Conservation (phyloP, 371 early-diverging fungal species). For the Polyrhizophydium stewartii region DNA sequence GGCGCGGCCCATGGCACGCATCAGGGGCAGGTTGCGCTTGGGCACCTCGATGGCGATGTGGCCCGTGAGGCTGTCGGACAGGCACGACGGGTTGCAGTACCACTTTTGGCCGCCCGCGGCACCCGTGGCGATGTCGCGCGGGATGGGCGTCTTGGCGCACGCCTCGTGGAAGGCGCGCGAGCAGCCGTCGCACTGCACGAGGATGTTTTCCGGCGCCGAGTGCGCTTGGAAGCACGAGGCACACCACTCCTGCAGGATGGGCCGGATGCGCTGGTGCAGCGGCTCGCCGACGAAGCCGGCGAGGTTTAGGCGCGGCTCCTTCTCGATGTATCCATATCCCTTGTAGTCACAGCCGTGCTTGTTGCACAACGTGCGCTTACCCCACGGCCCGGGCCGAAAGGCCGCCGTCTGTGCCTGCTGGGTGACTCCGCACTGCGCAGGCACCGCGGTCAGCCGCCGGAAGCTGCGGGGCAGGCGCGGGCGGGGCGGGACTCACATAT, state of each 20-base stretch:
- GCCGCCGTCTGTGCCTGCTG: constrained; percentile 68
- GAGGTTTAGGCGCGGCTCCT: constrained; percentile 78
- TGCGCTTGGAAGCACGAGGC: constrained; percentile 71
- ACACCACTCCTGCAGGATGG: constrained; percentile 85
- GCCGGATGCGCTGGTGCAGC: constrained; percentile 71
- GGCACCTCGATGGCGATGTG: constrained; percentile 15
- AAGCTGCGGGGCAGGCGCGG: too few species aligned
- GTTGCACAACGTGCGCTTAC: constrained; percentile 90
- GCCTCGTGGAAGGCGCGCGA: constrained; percentile 38
- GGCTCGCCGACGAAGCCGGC: constrained; percentile 69
- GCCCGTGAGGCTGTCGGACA: constrained; percentile 42
- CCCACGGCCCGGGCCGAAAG: constrained; percentile 92
- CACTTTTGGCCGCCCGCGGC: constrained; percentile 45
- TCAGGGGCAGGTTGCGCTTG: constrained; percentile 17
- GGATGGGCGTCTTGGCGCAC: background rate
- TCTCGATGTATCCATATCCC: constrained; percentile 89
- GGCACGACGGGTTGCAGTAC: constrained; percentile 70
- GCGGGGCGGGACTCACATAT: constrained; percentile 35
- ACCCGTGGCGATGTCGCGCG: constrained; percentile 18
- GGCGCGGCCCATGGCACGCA: constrained; percentile 4
- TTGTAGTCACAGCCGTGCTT: constrained; percentile 94
- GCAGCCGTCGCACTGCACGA: constrained; percentile 84
- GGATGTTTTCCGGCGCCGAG: constrained; percentile 57
- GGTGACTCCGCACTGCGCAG: constrained; percentile 74
- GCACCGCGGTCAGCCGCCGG: too few species aligned